Evolutionary conservation across 345 rosid genomes (phyloP).

Genomic region (Boechera stricta): DNA sequence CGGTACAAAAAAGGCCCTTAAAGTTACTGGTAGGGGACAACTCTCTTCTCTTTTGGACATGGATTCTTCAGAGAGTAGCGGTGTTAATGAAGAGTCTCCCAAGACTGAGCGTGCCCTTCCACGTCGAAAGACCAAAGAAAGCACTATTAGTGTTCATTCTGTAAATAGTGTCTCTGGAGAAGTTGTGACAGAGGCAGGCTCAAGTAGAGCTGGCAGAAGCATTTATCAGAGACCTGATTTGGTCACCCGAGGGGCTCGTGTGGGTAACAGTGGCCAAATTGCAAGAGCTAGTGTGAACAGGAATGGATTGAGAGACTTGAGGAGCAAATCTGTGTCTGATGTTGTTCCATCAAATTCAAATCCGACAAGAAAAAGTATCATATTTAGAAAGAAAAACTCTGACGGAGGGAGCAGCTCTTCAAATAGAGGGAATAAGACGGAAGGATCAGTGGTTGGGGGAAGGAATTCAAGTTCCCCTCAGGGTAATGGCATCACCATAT

Average conservation of each 20-base stretch:
- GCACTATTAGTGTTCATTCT: conserved; percentile 12
- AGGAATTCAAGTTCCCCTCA: conserved; percentile 47
- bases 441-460: conserved; percentile 50
- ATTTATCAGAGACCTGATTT: conserved; percentile 50
- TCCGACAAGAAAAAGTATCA: conserved; percentile 49
- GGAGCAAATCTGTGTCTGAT: conserved; percentile 60
- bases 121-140: conserved; percentile 57
- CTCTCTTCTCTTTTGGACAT: conserved; percentile 58
- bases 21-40: conserved; percentile 44
- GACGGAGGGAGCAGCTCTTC: conserved; percentile 80
- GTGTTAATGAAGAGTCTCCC: conserved; percentile 57
- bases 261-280: conserved; percentile 49
- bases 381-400: conserved; percentile 56
- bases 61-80: conserved; percentile 76
- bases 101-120: conserved; percentile 33
- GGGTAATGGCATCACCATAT: conserved; percentile 56
- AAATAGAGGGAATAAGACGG: conserved; percentile 58
- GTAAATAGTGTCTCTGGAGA: conserved; percentile 25
- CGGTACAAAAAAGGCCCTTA: conserved; percentile 45
- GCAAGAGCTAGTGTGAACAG: conserved; percentile 43
- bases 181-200: conserved; percentile 39
- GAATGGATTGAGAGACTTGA: conserved; percentile 55
- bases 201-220: conserved; percentile 51
- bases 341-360: conserved; percentile 55
- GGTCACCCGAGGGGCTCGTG: conserved; percentile 38